Evolutionary conservation across 2,329 filamentous ascomycete genomes (phyloP).

Genomic region (Sporothrix protearum): DNA sequence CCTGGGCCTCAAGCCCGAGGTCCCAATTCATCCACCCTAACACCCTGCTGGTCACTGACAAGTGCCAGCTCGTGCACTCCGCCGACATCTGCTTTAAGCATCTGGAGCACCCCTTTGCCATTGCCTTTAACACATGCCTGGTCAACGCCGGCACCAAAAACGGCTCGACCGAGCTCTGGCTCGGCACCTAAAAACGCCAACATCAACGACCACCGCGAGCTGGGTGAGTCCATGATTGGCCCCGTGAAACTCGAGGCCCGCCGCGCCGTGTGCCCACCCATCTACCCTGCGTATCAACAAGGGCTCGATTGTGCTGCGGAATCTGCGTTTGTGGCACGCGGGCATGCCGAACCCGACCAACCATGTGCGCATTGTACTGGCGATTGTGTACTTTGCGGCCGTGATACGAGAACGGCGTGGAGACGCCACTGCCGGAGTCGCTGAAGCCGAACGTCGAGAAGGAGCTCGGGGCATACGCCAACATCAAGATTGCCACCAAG

Average conservation of each 20-base stretch:
- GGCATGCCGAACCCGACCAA: slow-evolving; percentile 25
- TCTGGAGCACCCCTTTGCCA: slow-evolving; percentile 52
- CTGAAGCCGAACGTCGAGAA: slow-evolving; percentile 20
- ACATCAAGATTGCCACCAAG: slow-evolving; percentile 23
- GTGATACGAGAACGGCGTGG: slow-evolving; percentile 26
- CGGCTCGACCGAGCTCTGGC: slow-evolving; percentile 58
- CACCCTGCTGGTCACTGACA: slow-evolving; percentile 39
- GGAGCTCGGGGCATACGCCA: slow-evolving; percentile 19
- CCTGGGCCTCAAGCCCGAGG: slow-evolving; percentile 29
- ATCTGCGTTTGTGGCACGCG: slow-evolving; percentile 53
- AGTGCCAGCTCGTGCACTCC: slow-evolving; percentile 55
- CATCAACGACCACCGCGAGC: slow-evolving; percentile 49
- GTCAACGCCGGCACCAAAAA: slow-evolving; percentile 50
- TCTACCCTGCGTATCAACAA: slow-evolving; percentile 41
- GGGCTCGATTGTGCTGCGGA: slow-evolving; percentile 53
- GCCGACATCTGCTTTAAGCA: slow-evolving; percentile 59
- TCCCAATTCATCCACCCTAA: slow-evolving; percentile 31
- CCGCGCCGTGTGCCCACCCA: slow-evolving; percentile 45
- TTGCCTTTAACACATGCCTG: slow-evolving; percentile 53
- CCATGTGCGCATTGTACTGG: slow-evolving; percentile 23
- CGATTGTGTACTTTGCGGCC: slow-evolving; percentile 23
- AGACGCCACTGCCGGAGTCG: slow-evolving; percentile 20
- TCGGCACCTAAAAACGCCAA: slow-evolving; percentile 50
- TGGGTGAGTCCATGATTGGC: slow-evolving; percentile 48
- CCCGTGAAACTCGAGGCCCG: slow-evolving; percentile 41